phyloP scores from a whole-genome alignment of 2,329 filamentous ascomycete genomes.

The Cordyceps javanica region DNA sequence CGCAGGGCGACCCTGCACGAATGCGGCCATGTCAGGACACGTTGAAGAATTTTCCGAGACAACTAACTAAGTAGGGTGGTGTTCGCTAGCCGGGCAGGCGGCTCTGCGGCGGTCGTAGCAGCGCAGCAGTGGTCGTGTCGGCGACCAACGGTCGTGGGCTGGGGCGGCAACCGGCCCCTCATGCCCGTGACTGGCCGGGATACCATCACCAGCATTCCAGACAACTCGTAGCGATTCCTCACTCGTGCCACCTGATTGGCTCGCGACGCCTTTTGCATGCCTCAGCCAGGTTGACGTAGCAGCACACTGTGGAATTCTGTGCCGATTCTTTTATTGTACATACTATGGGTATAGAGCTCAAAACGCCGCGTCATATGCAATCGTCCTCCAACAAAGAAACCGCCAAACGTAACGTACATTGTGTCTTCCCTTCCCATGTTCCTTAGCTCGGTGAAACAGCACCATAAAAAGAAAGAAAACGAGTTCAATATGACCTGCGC shows the following conservation, averaged over 20 bases:
- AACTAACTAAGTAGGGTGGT: too few relatives aligned
- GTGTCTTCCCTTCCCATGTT: neutral
- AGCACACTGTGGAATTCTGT: neutral
- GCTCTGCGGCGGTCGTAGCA: neutral
- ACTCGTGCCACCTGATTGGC: constrained; percentile 3
- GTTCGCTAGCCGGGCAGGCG: too few relatives aligned
- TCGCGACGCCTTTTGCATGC: constrained; percentile 6
- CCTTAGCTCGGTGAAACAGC: neutral
- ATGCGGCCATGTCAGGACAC: too few relatives aligned
- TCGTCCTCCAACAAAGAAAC: neutral
- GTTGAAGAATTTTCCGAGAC: neutral
- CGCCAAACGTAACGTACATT: neutral
- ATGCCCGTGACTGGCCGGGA: constrained; percentile 2
- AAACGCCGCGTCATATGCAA: constrained; percentile 1
- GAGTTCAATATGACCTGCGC: too few relatives aligned
- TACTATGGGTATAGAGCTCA: neutral
- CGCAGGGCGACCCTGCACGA: too few relatives aligned
- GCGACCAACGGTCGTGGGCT: neutral
- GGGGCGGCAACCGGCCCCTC: neutral
- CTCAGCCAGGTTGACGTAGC: neutral
- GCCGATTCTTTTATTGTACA: neutral
- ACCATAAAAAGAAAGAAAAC: too few relatives aligned
- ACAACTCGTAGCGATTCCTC: neutral
- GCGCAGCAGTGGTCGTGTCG: neutral
- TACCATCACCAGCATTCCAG: constrained; percentile 10